Evolutionary conservation across 2,329 filamentous ascomycete genomes (phyloP), one percentile per base, ranked within the genome.

Genomic region (Monosporascus sp.): DNA sequence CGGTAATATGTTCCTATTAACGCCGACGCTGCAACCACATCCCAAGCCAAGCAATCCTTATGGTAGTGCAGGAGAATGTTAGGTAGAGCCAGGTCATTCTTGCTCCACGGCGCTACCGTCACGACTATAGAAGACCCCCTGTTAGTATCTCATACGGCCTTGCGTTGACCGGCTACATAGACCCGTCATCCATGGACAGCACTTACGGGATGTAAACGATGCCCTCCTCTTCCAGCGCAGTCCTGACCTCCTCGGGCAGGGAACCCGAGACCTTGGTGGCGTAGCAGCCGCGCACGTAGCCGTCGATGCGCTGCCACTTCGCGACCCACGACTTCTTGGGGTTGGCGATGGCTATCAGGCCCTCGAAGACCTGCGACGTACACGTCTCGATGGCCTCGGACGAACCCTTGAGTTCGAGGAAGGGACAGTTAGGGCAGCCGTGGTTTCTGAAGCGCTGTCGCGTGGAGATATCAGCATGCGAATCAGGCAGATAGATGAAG

Each of bases 391-490:
- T 89, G 58, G 85, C 82, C 56, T 99, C 94, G 62, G 81, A 76
- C 60, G 86, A 88, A 68, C 86, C 85, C 59, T 83, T 81, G 56
- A 97, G 86, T 70, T 90, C 86, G 54, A 99, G 86, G 71, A 96
- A 89, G 48, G 89, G 93, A 80, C 94, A 99, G 78, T 99, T 99
- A 57, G 94, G 94, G 69, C 94, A 99, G 61, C 94, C 94, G 67
- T 89, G 81, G 64, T 84, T 82, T 65, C 86, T 80, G 80, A 99
- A 99, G 70, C 89, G 87, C 88, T 93, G 67, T 34, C 48, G 38
- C 41, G 41, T 34, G 20, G 27, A 50, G 37, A n/a, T 11, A 15
- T 15, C 7, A 45, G 17, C 48, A 48, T 38, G 46, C 47, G 11
- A 34, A 34, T 5, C 31, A 5, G 11, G 31, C 31, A 14, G 11